A percentile compares a stretch with the other conserved stretches of the same genome.
phyloP scores from a whole-genome alignment of 495 filamentous ascomycete species.

The Paragyromitra xinjiangensis region DNA sequence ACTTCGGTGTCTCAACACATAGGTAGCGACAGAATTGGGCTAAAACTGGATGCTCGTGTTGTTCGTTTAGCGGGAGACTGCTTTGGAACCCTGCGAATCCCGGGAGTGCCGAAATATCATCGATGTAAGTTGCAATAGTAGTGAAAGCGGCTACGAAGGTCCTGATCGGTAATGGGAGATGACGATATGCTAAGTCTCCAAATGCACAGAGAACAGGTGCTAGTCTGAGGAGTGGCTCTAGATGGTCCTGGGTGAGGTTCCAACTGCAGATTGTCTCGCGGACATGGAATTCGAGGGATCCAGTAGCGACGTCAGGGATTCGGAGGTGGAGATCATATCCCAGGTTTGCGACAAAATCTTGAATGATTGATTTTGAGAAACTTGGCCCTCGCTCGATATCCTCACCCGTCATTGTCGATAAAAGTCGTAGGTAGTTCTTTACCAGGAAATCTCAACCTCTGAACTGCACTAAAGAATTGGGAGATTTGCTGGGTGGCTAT shows the following conservation, averaged over 20 bases:
- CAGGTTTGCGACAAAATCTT: not conserved
- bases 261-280: conserved; percentile 2
- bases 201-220: not conserved
- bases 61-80: not conserved
- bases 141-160: not conserved
- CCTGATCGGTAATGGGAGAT: not conserved
- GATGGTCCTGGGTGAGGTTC: conserved; percentile 1
- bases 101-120: not conserved
- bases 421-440: not conserved
- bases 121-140: not conserved
- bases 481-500: no score
- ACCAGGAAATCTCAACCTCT: no score
- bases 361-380: conserved; percentile 20
- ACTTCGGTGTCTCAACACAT: conserved; percentile 18
- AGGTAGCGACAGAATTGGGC: not conserved
- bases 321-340: not conserved
- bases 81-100: not conserved
- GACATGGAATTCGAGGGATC: not conserved
- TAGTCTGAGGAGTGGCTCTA: not conserved
- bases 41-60: not conserved
- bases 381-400: not conserved
- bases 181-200: not conserved
- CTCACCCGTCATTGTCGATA: not conserved
- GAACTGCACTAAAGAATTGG: no score
- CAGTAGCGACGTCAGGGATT: not conserved